Base-by-base conservation (phyloP, 1,284 basidiomycete genomes). In the Fistulina hepatica region DNA sequence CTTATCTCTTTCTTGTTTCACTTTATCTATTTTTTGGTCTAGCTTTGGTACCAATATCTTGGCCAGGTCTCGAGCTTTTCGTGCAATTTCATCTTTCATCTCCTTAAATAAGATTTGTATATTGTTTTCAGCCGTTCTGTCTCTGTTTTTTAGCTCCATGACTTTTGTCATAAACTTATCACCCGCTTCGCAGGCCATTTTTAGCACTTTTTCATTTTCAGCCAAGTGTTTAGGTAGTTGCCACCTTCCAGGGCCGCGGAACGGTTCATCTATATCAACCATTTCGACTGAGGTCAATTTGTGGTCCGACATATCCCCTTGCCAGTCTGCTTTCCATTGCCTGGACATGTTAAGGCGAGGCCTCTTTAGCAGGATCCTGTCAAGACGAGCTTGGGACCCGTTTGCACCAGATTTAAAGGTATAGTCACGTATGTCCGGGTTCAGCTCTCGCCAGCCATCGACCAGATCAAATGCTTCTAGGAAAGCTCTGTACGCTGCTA, bases 211-310 rank as follows among this genome's bases (percentile, higher is more conserved):
- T n/a, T n/a, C n/a, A n/a, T n/a, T n/a, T n/a, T n/a, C 5, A 39
- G 20, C 5, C 5, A 47, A 13, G 19, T 36, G n/a, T 5, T 21
- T 6, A 5, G 41, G 48, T 38, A 46, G 40, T 4, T 42, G 7
- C 42, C 42, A 45, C 2, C 48, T 10, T 0, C 47, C 47, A 12
- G 39, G 26, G 5, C 47, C 47, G 1, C 43, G 26, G 5, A 21
- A 38, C 1, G 47, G 45, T 0, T 41, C 37, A 1, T 26, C 17
- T 1, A 28, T 35, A 3, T 28, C 38, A 2, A 34, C 34, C 2
- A 43, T 3, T 7, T 13, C 30, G 5, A 39, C n/a, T 0, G 33
- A 28, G 11, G 45, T 33, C 33, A 48, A 34, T 9, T 32, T 6
- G 31, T 47, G 44, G 36, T 47, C 46, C 6, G 36, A 39, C 5